A percentile compares a stretch with the other conserved stretches of the same genome.
Evolutionary conservation across 176 grass and related monocot species (phyloP).

Genomic region (Guadua angustifolia): DNA sequence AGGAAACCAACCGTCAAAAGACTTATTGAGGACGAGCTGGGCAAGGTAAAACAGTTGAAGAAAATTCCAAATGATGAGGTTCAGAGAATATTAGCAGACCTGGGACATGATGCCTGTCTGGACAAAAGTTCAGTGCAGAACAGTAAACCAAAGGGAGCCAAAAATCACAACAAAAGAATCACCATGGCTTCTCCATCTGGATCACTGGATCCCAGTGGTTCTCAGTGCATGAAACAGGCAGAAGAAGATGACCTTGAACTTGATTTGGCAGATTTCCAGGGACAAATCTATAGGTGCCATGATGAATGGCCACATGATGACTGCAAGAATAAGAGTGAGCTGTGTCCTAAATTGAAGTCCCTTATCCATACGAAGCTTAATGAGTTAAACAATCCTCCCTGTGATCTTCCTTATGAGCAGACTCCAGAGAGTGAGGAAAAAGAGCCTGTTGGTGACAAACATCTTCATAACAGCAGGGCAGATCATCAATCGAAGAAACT

Average conservation of each 20-base stretch:
- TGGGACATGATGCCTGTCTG: conserved; percentile 51
- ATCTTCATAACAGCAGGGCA: conserved; percentile 38
- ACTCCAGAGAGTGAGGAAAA: conserved; percentile 21
- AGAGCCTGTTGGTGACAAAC: conserved; percentile 38
- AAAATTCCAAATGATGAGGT: conserved; percentile 73
- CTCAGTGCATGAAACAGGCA: conserved; percentile 45
- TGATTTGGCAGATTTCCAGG: conserved; percentile 61
- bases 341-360: conserved; percentile 54
- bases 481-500: conserved; percentile 47
- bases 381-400: conserved; percentile 44
- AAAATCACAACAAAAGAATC: conserved; percentile 27
- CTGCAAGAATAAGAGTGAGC: conserved; percentile 53
- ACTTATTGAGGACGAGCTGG: conserved; percentile 76
- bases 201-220: conserved; percentile 34
- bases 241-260: conserved; percentile 61
- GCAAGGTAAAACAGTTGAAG: conserved; percentile 54
- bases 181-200: conserved; percentile 23
- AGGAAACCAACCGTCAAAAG: conserved; percentile 66
- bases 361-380: conserved; percentile 57
- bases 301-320: conserved; percentile 51
- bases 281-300: conserved; percentile 55
- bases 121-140: conserved; percentile 41
- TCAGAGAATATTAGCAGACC: conserved; percentile 67
- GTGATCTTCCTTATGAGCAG: conserved; percentile 31
- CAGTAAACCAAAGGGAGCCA: conserved; percentile 35